Conservation (phyloP, 139 green algal genomes). For the Haematococcus sp. region DNA sequence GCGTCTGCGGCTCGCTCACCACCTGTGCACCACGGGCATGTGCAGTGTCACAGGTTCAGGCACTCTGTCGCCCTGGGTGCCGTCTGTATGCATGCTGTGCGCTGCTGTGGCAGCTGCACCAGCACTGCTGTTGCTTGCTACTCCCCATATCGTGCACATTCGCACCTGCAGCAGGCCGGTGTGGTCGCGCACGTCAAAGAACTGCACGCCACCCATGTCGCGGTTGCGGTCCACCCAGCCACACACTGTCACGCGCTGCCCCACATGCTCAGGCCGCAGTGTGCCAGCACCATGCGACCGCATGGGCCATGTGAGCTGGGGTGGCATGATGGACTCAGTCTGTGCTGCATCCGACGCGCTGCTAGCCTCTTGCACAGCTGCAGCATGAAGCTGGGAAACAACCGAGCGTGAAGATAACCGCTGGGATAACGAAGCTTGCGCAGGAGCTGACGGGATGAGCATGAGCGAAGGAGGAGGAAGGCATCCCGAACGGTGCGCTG, state of each 20-base stretch:
- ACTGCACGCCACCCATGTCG: conserved; percentile 91
- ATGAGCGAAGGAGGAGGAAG: too few relatives aligned
- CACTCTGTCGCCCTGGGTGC: not conserved
- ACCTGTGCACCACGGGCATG: conserved; percentile 46
- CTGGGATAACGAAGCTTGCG: too few relatives aligned
- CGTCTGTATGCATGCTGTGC: too few relatives aligned
- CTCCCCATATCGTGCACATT: not conserved
- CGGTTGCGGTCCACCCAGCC: conserved; percentile 94
- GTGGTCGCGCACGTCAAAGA: conserved; percentile 93
- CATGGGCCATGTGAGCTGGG: conserved; percentile 53
- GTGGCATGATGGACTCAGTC: conserved; percentile 6
- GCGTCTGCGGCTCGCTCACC: conserved; percentile 53
- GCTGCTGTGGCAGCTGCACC: not conserved
- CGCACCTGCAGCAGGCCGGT: conserved; percentile 88
- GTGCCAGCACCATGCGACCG: conserved; percentile 54
- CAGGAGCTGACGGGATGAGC: too few relatives aligned
- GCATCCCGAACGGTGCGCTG: too few relatives aligned
- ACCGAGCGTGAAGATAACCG: not conserved
- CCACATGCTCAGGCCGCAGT: conserved; percentile 42
- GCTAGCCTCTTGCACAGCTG: not conserved
- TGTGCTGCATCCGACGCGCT: conserved; percentile 6
- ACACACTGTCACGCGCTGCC: conserved; percentile 76
- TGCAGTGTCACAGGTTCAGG: not conserved
- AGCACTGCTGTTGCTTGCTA: not conserved
- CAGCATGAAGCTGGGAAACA: not conserved